Evolutionary conservation across 2,329 filamentous ascomycete genomes (phyloP), one percentile per base, ranked within the genome.

Genomic region (Hymenotorrendiella dingleyae): DNA sequence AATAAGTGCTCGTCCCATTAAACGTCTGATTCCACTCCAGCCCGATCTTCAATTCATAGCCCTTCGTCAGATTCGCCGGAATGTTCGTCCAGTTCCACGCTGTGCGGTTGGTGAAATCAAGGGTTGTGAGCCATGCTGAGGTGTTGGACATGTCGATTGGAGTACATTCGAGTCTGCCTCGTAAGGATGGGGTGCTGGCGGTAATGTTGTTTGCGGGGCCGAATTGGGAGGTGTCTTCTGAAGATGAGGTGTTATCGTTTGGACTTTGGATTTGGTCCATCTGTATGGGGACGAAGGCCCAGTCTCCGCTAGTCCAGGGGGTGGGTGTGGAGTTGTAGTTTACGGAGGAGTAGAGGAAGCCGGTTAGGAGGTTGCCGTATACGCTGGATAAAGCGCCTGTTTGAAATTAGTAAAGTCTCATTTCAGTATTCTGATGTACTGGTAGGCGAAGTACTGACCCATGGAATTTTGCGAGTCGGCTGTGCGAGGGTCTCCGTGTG

Each of bases 131-230:
- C 48, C 48, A 51, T 19, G 43, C 22, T 9, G 43, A 42, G 3
- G 37, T 45, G 21, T 48, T 51, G 1, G 46, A 45, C 40, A 49
- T 47, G n/a, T 49, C 46, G 5, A 51, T 17, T 16, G 29, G 40
- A 3, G n/a, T 42, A 26, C 48, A 51, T 32, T 51, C 42, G 3
- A 51, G 33, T 22, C 43, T 41, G 4, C 43, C 46, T 29, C 43
- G 14, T 4, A 47, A 9, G 6, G 46, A 27, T 11, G 46, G 35
- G 5, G 48, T 51, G 9, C 42, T 17, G 10, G 49, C 19, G 1
- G 48, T 49, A 2, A 43, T 19, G 11, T 46, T 51, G 4, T 17
- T 42, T 2, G 37, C 14, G 9, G 35, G 10, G 3, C 17, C 33
- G 1, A 28, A 23, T 4, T 17, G 20, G 2, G 41, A 38, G 7